phyloP scores from a whole-genome alignment of 345 rosid genomes.

The Mallotus nudiflorus region DNA sequence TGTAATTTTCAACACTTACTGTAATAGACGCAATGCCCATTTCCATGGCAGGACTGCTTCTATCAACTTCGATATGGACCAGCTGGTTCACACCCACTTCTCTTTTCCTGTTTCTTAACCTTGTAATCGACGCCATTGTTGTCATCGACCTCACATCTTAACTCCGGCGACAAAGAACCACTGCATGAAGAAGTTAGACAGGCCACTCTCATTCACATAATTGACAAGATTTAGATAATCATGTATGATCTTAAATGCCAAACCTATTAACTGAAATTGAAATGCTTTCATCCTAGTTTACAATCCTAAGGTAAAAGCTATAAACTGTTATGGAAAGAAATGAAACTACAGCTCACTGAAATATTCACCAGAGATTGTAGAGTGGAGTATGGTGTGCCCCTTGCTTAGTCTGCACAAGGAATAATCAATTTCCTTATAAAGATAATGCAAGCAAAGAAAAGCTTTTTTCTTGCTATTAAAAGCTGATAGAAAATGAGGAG shows the following conservation, averaged over 20 bases:
- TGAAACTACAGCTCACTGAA: conserved; percentile 9
- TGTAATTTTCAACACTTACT: no score
- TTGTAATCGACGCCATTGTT: conserved; percentile 58
- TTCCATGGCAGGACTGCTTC: conserved; percentile 11
- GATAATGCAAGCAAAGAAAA: conserved; percentile 21
- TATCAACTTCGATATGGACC: conserved; percentile 14
- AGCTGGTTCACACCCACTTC: conserved; percentile 54
- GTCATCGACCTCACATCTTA: conserved; percentile 47
- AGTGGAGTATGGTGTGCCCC: conserved; percentile 27
- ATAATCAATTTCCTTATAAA: conserved; percentile 4
- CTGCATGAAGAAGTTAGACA: not conserved
- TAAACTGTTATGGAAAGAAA: not conserved
- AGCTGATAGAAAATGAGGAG: conserved; percentile 31
- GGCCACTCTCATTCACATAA: no score
- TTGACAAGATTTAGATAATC: no score
- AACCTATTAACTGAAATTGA: no score
- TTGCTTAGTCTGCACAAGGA: conserved; percentile 10
- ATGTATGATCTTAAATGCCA: no score
- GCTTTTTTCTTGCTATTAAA: conserved; percentile 18
- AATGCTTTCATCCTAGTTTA: not conserved
- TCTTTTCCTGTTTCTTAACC: conserved; percentile 63
- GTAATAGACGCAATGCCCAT: no score
- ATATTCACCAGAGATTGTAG: conserved; percentile 20
- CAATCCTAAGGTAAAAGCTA: not conserved
- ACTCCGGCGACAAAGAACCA: conserved; percentile 21